Base-by-base conservation (phyloP, 306 rosid genomes). In the Adenanthera pavonina region DNA sequence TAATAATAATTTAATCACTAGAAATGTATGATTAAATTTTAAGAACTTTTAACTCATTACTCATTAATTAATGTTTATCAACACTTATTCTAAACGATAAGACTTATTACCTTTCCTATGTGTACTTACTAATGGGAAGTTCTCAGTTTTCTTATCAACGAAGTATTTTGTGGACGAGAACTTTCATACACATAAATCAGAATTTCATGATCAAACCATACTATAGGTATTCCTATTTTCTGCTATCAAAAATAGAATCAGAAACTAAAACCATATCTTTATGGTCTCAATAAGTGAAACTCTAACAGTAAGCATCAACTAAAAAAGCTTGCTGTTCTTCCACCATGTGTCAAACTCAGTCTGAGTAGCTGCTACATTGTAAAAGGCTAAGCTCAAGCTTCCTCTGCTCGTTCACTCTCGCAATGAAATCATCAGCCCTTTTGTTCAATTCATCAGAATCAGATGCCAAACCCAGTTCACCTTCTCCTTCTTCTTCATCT, bases 381-480 rank as follows among this genome's bases (percentile, higher is more conserved):
- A 89, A 54, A 75, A 85, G 83, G 70, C 65, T 67, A 82, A 89
- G 91, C 86, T 94, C 98, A 86, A 88, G 78, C 72, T 56, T 80
- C 85, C 90, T 89, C 44, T 87, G 91, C 77, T 84, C 85, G 56
- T 87, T 91, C 10, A 91, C 91, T 88, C 95, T 95, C 19, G 97
- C 97, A 83, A 95, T 92, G 75, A 89, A 90, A 80, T 90, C 97
- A 74, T 95, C 98, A 54, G 95, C 97, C 84, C 97, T 95, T 91
- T 75, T 88, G 71, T 43, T 90, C 88, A 94, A 77, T 67, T 87
- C 94, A 83, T 89, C 92, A 49, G 76, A 83, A 57, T 73, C 65
- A 83, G 35, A 56, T 69, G 64, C 10, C 47, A 74, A 74, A 69
- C 70, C 48, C 72, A 6, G 20, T 80, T 74, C 79, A 10, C 56